A percentile compares a stretch with the other conserved stretches of the same genome.
These are phyloP conservation scores for Penicillium sp. DNA, from an alignment of 2,329 filamentous ascomycete genomes.

Conservation along the genomic window DNA sequence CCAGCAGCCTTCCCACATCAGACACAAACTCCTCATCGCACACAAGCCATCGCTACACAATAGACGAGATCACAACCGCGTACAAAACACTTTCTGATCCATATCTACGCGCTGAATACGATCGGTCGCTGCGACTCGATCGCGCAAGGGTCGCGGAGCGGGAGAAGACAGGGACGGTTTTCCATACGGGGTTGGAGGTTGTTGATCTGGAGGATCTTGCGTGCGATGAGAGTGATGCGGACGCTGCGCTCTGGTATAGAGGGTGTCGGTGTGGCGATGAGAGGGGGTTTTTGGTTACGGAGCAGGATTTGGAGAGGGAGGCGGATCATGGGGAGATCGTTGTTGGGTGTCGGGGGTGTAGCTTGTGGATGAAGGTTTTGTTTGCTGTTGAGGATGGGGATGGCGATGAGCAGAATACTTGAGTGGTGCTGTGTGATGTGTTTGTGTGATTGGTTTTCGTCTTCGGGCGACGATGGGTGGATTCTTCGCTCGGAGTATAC, in stretches of 20 bases:
- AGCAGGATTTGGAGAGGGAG: conserved; percentile 47
- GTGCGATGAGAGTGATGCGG: conserved; percentile 33
- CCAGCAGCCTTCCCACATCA: too few species aligned
- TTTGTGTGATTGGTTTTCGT: too few species aligned
- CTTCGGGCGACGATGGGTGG: too few species aligned
- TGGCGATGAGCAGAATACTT: conserved; percentile 5
- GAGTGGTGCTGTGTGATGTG: too few species aligned
- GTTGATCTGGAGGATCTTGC: conserved; percentile 51
- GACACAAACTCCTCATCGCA: too few species aligned
- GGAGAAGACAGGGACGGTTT: conserved; percentile 29
- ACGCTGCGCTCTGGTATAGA: conserved; percentile 47
- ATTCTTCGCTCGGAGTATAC: too few species aligned
- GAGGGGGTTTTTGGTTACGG: conserved; percentile 47
- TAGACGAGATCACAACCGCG: conserved; percentile 54
- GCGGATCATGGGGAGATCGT: conserved; percentile 48
- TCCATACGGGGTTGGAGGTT: conserved; percentile 47
- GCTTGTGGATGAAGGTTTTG: conserved; percentile 53
- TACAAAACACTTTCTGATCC: conserved; percentile 47
- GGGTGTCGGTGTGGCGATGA: conserved; percentile 53
- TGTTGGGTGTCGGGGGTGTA: conserved; percentile 56
- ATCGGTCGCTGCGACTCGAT: conserved; percentile 36
- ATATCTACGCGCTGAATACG: conserved; percentile 40
- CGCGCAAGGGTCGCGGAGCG: conserved; percentile 21
- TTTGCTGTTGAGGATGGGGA: conserved; percentile 41
- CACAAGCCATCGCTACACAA: too few species aligned